Conservation (phyloP, 768 basidiomycete species). For the Cystofilobasidium macerans region DNA sequence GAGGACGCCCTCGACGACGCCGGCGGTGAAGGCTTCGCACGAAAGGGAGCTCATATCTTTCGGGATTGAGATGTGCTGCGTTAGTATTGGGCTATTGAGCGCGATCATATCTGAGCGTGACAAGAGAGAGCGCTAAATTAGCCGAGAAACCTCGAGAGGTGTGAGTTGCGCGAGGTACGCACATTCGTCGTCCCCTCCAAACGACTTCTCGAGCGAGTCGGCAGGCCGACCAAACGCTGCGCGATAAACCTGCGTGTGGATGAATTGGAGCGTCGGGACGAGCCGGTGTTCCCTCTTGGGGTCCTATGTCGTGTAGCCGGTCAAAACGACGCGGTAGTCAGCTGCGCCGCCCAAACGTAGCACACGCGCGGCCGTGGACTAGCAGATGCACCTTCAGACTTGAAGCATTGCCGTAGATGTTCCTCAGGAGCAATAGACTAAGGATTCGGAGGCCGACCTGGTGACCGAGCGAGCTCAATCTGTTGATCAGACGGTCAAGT, state of each 20-base stretch:
- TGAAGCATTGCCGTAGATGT: slow-evolving; percentile 29
- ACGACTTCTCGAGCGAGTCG: slow-evolving; percentile 89
- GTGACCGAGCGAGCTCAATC: slow-evolving; percentile 85
- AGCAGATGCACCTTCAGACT: slow-evolving; percentile 29
- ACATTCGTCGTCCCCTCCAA: slow-evolving; percentile 96
- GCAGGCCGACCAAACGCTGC: slow-evolving; percentile 88
- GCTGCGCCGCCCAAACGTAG: neutral
- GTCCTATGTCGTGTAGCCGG: slow-evolving; percentile 54
- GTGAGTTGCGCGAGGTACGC: slow-evolving; percentile 37
- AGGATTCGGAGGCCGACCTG: slow-evolving; percentile 77
- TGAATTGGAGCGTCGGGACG: slow-evolving; percentile 79
- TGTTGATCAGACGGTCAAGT: slow-evolving; percentile 37
- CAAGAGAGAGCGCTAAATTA: neutral
- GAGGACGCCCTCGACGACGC: slow-evolving; percentile 90
- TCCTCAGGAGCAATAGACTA: slow-evolving; percentile 35
- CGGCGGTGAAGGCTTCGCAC: slow-evolving; percentile 95
- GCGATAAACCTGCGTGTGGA: slow-evolving; percentile 91
- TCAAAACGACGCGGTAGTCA: neutral
- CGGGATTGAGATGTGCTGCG: slow-evolving; percentile 84
- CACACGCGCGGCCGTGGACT: neutral
- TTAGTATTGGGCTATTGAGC: slow-evolving; percentile 86
- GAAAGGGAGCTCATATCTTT: slow-evolving; percentile 86
- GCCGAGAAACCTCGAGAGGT: neutral
- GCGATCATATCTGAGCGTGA: slow-evolving; percentile 76
- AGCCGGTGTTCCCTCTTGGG: slow-evolving; percentile 87